phyloP scores from a whole-genome alignment of 2,329 filamentous ascomycete species.

The Fusarium pseudoanthophilum region DNA sequence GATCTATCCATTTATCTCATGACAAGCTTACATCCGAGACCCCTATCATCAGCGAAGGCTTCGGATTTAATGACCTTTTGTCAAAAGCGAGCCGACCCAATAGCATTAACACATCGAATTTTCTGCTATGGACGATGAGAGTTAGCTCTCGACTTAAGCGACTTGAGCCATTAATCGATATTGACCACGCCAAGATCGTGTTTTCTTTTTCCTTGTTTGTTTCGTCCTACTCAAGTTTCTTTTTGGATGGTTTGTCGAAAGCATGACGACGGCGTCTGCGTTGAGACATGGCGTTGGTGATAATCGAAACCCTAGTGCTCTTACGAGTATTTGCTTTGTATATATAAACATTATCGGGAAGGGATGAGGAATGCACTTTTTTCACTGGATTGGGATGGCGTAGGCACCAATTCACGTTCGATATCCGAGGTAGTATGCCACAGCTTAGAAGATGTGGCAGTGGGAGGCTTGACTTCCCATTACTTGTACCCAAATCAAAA shows the following conservation, averaged over 20 bases:
- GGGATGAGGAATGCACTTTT: conserved; percentile 35
- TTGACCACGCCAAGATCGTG: conserved; percentile 20
- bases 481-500: conserved; percentile 26
- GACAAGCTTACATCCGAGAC: conserved; percentile 30
- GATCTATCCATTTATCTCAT: conserved; percentile 27
- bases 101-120: neutral
- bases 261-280: conserved; percentile 47
- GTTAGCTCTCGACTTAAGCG: conserved; percentile 1
- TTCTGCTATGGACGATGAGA: conserved; percentile 13
- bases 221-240: neutral
- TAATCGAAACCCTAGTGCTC: conserved; percentile 42
- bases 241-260: conserved; percentile 39
- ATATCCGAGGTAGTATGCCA: conserved; percentile 25
- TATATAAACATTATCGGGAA: conserved; percentile 45
- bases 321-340: conserved; percentile 46
- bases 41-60: conserved; percentile 17
- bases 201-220: conserved; percentile 26
- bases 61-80: conserved; percentile 26
- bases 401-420: conserved; percentile 29
- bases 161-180: conserved; percentile 12
- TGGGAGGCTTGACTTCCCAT: conserved; percentile 21
- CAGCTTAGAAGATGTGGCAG: conserved; percentile 13
- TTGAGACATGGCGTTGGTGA: conserved; percentile 47
- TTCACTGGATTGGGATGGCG: conserved; percentile 34
- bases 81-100: conserved; percentile 13